These are phyloP conservation scores for Castanea crenata DNA, from an alignment of 306 rosid species.

Conservation along the genomic window DNA sequence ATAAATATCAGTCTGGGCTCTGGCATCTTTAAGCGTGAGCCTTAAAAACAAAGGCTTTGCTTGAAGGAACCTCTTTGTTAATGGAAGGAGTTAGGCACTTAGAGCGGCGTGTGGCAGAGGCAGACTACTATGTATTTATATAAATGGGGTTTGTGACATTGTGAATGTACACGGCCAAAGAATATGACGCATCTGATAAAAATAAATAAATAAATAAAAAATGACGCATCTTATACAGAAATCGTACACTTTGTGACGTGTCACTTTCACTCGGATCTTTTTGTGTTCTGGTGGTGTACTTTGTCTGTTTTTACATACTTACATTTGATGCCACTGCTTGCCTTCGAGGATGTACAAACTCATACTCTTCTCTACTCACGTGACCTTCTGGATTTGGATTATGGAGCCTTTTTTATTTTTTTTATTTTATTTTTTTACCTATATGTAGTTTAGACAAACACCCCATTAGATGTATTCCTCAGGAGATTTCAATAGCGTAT, in stretches of 20 bases:
- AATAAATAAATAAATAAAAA: neutral
- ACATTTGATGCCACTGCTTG: neutral
- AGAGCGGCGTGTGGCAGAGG: slow-evolving; percentile 31
- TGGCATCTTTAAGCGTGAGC: neutral
- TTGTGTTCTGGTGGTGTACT: neutral
- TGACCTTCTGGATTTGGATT: neutral
- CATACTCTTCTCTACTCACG: neutral
- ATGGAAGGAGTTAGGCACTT: neutral
- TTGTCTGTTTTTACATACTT: neutral
- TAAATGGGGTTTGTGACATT: too few species aligned
- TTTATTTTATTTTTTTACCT: too few species aligned
- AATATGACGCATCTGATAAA: slow-evolving; percentile 42
- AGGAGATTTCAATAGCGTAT: too few species aligned
- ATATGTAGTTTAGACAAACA: too few species aligned
- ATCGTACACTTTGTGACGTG: slow-evolving; percentile 35
- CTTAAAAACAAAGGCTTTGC: slow-evolving; percentile 39
- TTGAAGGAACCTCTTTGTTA: slow-evolving; percentile 43
- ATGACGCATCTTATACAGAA: slow-evolving; percentile 53
- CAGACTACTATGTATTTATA: neutral
- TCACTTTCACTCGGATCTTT: slow-evolving; percentile 7
- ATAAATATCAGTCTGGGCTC: too few species aligned
- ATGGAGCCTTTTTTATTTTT: too few species aligned
- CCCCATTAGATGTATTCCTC: too few species aligned
- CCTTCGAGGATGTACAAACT: too few species aligned
- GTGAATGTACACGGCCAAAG: slow-evolving; percentile 15